Percentiles rank a stretch among this genome's conserved stretches.
Conservation (phyloP, 2,329 filamentous ascomycete species). For the Fusarium sp. region DNA sequence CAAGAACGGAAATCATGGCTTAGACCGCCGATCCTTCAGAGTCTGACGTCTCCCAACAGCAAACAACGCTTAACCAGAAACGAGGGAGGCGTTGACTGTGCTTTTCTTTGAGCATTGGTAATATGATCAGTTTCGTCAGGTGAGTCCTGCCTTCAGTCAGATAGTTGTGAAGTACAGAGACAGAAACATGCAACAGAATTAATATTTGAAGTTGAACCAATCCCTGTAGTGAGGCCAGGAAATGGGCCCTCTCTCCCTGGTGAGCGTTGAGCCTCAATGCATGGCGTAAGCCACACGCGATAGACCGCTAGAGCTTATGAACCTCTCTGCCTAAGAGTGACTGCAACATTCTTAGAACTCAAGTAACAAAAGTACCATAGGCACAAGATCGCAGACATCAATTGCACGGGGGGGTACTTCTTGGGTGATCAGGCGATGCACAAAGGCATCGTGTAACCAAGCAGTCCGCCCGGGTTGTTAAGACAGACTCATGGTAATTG, state of each 20-base stretch:
- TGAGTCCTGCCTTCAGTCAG: background rate
- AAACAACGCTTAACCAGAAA: background rate
- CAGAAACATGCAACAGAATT: background rate
- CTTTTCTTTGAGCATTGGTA: background rate
- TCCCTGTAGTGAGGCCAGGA: background rate
- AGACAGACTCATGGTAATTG: background rate
- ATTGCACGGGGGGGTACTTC: background rate
- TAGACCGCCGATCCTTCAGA: slow-evolving; percentile 6
- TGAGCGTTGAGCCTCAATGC: slow-evolving; percentile 2
- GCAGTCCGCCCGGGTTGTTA: background rate
- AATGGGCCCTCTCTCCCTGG: background rate
- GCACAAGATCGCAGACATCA: background rate
- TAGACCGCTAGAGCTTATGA: background rate
- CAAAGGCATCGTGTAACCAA: background rate
- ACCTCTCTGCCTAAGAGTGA: background rate
- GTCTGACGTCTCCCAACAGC: background rate
- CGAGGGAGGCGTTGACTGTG: background rate
- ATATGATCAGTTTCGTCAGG: background rate
- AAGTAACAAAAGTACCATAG: background rate
- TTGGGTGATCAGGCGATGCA: background rate
- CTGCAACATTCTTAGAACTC: background rate
- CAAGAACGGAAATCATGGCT: slow-evolving; percentile 15
- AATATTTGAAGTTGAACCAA: background rate
- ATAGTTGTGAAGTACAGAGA: background rate
- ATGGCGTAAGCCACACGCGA: background rate